These are phyloP conservation scores for Cylindrotheca closterium DNA, from an alignment of 108 stramenopile species.

Conservation along the genomic window DNA sequence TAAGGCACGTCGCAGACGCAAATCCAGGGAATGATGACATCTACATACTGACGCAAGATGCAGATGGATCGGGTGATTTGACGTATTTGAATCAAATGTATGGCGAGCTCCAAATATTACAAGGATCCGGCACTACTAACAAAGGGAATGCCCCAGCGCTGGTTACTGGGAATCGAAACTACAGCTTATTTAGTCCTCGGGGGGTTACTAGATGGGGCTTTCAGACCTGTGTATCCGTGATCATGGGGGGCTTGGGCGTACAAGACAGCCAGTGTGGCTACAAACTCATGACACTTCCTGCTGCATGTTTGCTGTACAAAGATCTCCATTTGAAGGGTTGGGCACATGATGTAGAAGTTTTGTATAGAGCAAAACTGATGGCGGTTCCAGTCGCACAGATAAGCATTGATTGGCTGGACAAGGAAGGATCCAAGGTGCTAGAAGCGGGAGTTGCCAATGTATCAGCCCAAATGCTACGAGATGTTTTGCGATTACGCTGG, in stretches of 20 bases:
- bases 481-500: constrained; percentile 55
- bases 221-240: constrained; percentile 41
- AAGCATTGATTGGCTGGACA: constrained; percentile 64
- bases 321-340: constrained; percentile 62
- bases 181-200: constrained; percentile 23
- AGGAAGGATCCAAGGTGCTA: constrained; percentile 79
- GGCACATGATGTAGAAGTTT: constrained; percentile 84
- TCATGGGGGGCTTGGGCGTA: constrained; percentile 38
- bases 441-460: constrained; percentile 41
- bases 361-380: constrained; percentile 52
- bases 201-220: constrained; percentile 54
- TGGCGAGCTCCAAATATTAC: constrained; percentile 21
- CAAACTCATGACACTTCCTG: constrained; percentile 65
- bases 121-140: constrained; percentile 5
- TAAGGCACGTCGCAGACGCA: constrained; percentile 31
- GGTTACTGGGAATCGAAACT: constrained; percentile 44
- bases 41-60: constrained; percentile 66
- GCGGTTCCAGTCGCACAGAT: constrained; percentile 47
- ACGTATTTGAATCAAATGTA: constrained; percentile 54
- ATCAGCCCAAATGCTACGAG: constrained; percentile 63
- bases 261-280: constrained; percentile 81
- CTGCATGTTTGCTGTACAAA: constrained; percentile 46
- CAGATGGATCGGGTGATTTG: constrained; percentile 79
- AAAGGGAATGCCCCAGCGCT: constrained; percentile 12
- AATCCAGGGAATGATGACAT: neutral